Conservation (phyloP, 1,284 basidiomycete species). For the Leccinum subspadiceum region DNA sequence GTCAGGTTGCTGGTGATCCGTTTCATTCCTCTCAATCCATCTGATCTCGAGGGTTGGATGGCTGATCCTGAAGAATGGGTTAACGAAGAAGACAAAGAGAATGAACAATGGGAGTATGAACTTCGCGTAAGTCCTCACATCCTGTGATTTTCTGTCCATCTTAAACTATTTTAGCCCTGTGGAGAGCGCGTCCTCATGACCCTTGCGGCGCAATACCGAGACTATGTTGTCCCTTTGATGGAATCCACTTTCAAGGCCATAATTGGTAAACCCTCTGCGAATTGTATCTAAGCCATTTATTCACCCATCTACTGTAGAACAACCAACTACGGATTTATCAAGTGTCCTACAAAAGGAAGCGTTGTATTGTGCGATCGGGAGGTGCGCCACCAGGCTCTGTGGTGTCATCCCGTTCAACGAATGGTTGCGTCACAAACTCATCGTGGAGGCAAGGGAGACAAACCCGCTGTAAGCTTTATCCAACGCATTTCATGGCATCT, state of each 20-base stretch:
- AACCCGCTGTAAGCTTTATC: conserved; percentile 51
- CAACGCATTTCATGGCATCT: conserved; percentile 15
- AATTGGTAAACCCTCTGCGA: conserved; percentile 42
- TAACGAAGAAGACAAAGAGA: conserved; percentile 80
- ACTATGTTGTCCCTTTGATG: conserved; percentile 74
- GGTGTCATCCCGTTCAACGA: conserved; percentile 62
- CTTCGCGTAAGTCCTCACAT: conserved; percentile 55
- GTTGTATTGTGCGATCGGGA: conserved; percentile 84
- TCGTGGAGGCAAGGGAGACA: conserved; percentile 53
- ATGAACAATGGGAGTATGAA: conserved; percentile 86
- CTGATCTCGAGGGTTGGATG: conserved; percentile 78
- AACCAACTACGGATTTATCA: conserved; percentile 54
- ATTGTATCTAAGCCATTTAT: not conserved
- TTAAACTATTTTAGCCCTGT: conserved; percentile 62
- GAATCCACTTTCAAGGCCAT: conserved; percentile 53
- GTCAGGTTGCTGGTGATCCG: conserved; percentile 77
- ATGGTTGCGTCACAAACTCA: conserved; percentile 62
- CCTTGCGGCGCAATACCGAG: conserved; percentile 70
- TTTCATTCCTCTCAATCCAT: conserved; percentile 78
- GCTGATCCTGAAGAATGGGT: conserved; percentile 90
- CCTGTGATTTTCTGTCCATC: conserved; percentile 4
- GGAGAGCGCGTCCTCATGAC: conserved; percentile 85
- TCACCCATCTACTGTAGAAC: conserved; percentile 38
- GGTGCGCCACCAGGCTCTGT: conserved; percentile 71
- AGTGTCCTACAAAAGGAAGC: conserved; percentile 81